Evolutionary conservation across 2,329 filamentous ascomycete genomes (phyloP).

Genomic region (Arthroderma sp.): DNA sequence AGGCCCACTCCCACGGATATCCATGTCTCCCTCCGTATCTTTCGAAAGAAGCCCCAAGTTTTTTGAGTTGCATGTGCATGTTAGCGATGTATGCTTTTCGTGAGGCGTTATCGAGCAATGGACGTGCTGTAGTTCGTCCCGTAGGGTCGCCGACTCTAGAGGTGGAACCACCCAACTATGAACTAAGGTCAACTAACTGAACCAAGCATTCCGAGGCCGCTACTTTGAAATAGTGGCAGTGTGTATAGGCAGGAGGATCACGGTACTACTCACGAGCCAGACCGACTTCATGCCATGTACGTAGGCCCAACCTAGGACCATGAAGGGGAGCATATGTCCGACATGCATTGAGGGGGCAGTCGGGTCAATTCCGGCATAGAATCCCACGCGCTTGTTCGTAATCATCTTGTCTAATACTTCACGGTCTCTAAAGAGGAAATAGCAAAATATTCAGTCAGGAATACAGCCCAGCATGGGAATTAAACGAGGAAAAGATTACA

Average conservation of each 20-base stretch:
- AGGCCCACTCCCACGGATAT: constrained; percentile 51
- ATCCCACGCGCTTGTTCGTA: constrained; percentile 35
- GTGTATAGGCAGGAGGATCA: neutral
- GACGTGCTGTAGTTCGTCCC: constrained; percentile 32
- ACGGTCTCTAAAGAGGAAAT: constrained; percentile 24
- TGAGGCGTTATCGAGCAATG: constrained; percentile 25
- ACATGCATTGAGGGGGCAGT: constrained; percentile 40
- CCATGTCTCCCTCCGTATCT: constrained; percentile 52
- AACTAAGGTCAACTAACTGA: neutral
- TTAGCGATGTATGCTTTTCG: constrained; percentile 37
- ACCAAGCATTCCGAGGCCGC: too few relatives aligned
- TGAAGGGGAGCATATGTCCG: constrained; percentile 41
- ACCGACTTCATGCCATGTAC: constrained; percentile 36
- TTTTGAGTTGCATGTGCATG: constrained; percentile 42
- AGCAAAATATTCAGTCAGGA: neutral
- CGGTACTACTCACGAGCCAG: constrained; percentile 32
- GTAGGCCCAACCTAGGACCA: constrained; percentile 40
- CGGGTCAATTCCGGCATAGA: constrained; percentile 40
- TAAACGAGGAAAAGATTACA: neutral
- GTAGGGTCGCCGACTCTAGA: constrained; percentile 38
- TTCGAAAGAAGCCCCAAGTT: constrained; percentile 64
- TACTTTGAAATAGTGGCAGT: neutral
- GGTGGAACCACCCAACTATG: constrained; percentile 37
- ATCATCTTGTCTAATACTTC: constrained; percentile 34
- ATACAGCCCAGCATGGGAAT: neutral